Base-by-base conservation (phyloP, 331 rosid species). In the Erythrophleum ivorense region DNA sequence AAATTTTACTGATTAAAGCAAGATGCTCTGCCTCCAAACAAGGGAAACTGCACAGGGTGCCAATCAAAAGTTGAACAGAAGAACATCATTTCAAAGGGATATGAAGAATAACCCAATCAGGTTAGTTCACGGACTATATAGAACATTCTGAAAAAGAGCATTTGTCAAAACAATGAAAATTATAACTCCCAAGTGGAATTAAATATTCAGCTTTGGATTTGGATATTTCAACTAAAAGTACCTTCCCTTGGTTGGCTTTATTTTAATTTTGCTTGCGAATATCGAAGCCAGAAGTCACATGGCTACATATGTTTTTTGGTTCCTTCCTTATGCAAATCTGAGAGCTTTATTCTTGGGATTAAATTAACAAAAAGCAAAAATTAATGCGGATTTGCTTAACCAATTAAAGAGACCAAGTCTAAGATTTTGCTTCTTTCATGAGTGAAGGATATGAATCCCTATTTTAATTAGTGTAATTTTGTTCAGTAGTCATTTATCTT, bases 281-380 rank as follows among this genome's bases (percentile, higher is more conserved):
- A 5, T 65, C 45, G 34, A 18, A 3, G 4, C 58, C 40, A 36
- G 13, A 43, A 78, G 64, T 84, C 91, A 87, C 91, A 73, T 87
- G 92, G 46, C 73, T 78, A 60, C 85, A 80, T 86, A 84, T 62
- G 66, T 54, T 19, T 69, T 62, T 49, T 77, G 85, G 85, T 81
- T 82, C 87, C 82, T 75, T 82, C 67, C 83, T 69, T 81, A 78
- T 40, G 73, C 65, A 63, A 55, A 73, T 71, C 62, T 73, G 36
- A 77, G 46, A 33, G 70, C 60, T 76, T 82, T 79, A 40, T 73
- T 43, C 50, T 24, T 0, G 73, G 1, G 49, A 64, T 55, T 65
- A 81, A 54, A 63, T 34, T 63, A 62, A 62, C 19, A 33, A 8
- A 3, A 62, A 60, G 5, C 36, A 59, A 24, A 24, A 57, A 8